phyloP scores from a whole-genome alignment of 352 stramenopile genomes.

The Pythium folliculosum region DNA sequence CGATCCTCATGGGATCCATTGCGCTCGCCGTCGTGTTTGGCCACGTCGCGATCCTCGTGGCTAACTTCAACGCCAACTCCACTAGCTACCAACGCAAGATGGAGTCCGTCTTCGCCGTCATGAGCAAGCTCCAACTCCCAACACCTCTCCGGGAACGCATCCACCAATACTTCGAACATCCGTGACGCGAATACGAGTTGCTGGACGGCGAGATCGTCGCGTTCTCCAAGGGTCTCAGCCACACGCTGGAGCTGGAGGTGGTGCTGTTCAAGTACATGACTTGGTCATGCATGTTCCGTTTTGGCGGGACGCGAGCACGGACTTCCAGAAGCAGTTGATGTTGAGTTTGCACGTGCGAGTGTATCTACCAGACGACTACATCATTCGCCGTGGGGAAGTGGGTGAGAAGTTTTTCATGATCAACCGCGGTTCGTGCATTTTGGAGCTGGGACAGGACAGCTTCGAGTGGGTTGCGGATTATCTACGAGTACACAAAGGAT shows the following conservation, averaged over 20 bases:
- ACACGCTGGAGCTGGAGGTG: conserved; percentile 59
- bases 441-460: conserved; percentile 30
- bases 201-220: conserved; percentile 51
- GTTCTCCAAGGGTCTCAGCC: conserved; percentile 52
- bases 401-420: conserved; percentile 73
- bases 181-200: conserved; percentile 66
- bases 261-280: conserved; percentile 77
- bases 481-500: too few relatives aligned
- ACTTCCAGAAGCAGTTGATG: conserved; percentile 74
- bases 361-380: conserved; percentile 75
- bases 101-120: conserved; percentile 63
- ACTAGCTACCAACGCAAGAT: conserved; percentile 71
- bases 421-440: conserved; percentile 57
- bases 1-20: conserved; percentile 55
- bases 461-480: too few relatives aligned
- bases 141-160: conserved; percentile 50
- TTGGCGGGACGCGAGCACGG: conserved; percentile 50
- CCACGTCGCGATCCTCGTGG: conserved; percentile 62
- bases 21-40: conserved; percentile 68
- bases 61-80: conserved; percentile 56
- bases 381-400: conserved; percentile 61
- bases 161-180: conserved; percentile 63
- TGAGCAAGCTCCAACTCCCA: conserved; percentile 56
- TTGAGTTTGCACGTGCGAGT: conserved; percentile 54
- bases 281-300: conserved; percentile 61